phyloP scores from a whole-genome alignment of 2,329 filamentous ascomycete species.

The Diaporthe sp. region DNA sequence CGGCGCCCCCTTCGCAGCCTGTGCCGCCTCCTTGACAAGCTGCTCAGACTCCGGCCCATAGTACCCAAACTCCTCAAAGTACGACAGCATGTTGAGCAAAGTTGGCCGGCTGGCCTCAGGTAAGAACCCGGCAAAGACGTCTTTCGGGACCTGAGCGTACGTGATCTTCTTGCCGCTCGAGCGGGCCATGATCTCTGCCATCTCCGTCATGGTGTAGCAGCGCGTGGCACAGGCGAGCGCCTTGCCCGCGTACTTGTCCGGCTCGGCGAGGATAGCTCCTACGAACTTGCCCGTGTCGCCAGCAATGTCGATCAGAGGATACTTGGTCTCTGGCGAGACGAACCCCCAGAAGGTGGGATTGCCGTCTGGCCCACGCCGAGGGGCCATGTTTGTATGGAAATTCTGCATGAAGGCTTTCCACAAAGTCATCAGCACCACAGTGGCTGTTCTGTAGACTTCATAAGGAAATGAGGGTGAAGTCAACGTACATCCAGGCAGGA shows the following conservation, averaged over 20 bases:
- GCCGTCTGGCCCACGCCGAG: constrained; percentile 45
- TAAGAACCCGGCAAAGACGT: neutral
- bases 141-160: neutral
- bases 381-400: constrained; percentile 47
- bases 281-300: constrained; percentile 59
- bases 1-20: neutral
- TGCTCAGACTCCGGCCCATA: constrained; percentile 8
- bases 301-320: constrained; percentile 56
- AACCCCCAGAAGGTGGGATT: constrained; percentile 49
- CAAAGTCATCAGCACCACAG: constrained; percentile 62
- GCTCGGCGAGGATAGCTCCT: constrained; percentile 47
- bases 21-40: constrained; percentile 6
- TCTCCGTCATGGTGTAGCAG: constrained; percentile 49
- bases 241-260: constrained; percentile 44
- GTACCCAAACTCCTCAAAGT: constrained; percentile 20
- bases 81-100: constrained; percentile 3
- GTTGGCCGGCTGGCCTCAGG: neutral
- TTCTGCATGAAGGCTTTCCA: constrained; percentile 71
- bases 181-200: constrained; percentile 49
- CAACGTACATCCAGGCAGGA: neutral
- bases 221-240: constrained; percentile 40
- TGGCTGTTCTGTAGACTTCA: neutral
- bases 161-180: constrained; percentile 51
- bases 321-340: constrained; percentile 49
- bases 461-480: fast-evolving